These are phyloP conservation scores for Tetracentron sinense DNA, from an alignment of 164 flowering plant species.

Conservation along the genomic window DNA sequence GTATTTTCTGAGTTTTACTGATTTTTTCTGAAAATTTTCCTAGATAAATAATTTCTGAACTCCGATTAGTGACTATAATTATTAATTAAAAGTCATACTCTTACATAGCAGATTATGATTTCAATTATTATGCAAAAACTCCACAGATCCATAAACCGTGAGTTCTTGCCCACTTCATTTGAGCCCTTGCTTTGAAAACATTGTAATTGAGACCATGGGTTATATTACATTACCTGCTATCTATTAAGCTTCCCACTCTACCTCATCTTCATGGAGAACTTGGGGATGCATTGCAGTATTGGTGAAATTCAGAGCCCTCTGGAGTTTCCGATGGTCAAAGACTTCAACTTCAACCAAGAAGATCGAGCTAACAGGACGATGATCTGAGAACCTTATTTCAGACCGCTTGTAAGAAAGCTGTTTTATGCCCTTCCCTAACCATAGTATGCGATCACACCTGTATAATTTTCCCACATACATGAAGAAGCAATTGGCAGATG, in stretches of 20 bases:
- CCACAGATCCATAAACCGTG: no score
- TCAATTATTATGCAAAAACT: no score
- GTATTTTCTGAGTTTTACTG: no score
- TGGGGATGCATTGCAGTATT: slow-evolving; percentile 59
- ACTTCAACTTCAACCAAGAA: slow-evolving; percentile 82
- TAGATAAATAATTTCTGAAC: no score
- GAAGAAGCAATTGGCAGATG: background rate
- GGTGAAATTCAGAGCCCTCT: slow-evolving; percentile 57
- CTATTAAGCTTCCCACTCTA: slow-evolving; percentile 13
- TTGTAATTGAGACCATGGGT: no score
- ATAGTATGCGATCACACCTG: slow-evolving; percentile 96
- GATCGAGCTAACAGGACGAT: slow-evolving; percentile 83
- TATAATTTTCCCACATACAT: slow-evolving; percentile 12
- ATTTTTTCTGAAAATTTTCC: no score
- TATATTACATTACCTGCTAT: no score
- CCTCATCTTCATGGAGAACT: slow-evolving; percentile 40
- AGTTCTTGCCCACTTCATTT: no score
- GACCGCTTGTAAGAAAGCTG: slow-evolving; percentile 69
- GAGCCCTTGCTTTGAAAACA: no score
- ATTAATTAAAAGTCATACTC: no score
- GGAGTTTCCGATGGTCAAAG: slow-evolving; percentile 65
- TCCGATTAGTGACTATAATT: no score
- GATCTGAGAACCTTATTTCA: slow-evolving; percentile 74
- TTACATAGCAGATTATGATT: no score
- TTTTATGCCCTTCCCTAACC: slow-evolving; percentile 81